Evolutionary conservation across 148 eudicot genomes (phyloP), one percentile per base, ranked within the genome.

Genomic region (Tetragonia tetragonoides): DNA sequence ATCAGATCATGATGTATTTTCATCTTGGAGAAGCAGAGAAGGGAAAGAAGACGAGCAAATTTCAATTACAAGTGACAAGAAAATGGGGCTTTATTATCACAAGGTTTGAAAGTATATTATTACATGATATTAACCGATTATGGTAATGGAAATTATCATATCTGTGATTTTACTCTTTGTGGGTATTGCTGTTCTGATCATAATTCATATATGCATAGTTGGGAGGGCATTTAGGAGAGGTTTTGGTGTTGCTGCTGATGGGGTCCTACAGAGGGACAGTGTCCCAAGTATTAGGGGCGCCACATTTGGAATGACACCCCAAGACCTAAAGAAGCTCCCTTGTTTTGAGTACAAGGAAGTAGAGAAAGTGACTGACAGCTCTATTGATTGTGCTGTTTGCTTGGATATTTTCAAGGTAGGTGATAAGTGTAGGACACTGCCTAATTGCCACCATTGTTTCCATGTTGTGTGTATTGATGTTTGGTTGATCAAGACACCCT

Each of bases 391-490:
- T 79, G 89, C 92, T 40, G 89, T 90, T 78, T 92, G 97, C 34
- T 80, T 90, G 79, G 97, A 90, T 72, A 85, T 53, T 34, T 89
- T 90, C 60, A 83, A 79, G 74, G 79, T 37, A 14, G 91, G 91
- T 16, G 94, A 92, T 47, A 85, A 75, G 75, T 92, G 97, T 76
- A 81, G 94, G 71, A 74, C 84, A 49, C 59, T 92, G 72, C 97
- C 97, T 4, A 72, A 61, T 59, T 92, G 97, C 68, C 81, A 77
- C 63, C 97, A 92, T 75, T 85, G 84, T 18, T 92, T 89, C 72
- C 97, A 92, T 79, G 90, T 84, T 47, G 75, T 82, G 21, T 92
- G 97, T 70, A 87, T 92, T 82, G 97, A 92, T 86, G 73, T 75
- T 15, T 92, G 94, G 94, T 90, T 92, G n/a, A 59, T 75, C 71